Conservation (phyloP, 306 rosid genomes). For the Crataegus laevigata region DNA sequence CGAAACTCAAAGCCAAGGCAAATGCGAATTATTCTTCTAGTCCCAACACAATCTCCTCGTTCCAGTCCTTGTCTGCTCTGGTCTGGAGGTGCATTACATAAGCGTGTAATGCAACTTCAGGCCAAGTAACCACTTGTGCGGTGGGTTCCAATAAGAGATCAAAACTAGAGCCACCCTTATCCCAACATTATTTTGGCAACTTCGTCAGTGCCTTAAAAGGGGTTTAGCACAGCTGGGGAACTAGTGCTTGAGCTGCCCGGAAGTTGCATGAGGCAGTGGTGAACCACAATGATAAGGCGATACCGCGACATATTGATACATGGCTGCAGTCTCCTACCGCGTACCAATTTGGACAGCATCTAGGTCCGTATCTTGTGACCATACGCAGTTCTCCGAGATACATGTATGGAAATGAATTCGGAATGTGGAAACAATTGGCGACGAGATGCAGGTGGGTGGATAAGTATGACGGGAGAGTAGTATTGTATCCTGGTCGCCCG, state of each 20-base stretch:
- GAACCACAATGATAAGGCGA: constrained; percentile 1
- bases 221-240: constrained; percentile 16
- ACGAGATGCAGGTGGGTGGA: constrained; percentile 28
- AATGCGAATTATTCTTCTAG: constrained; percentile 22
- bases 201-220: not conserved
- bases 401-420: constrained; percentile 54
- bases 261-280: constrained; percentile 37
- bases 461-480: constrained; percentile 40
- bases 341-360: not conserved
- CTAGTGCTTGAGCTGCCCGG: constrained; percentile 48
- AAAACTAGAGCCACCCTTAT: constrained; percentile 39
- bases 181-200: constrained; percentile 47
- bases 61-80: constrained; percentile 44
- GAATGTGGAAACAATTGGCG: constrained; percentile 60
- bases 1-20: constrained; percentile 43
- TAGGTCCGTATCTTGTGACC: constrained; percentile 22
- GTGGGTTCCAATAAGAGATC: constrained; percentile 28
- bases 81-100: constrained; percentile 52
- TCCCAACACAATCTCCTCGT: constrained; percentile 35
- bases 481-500: constrained; percentile 34
- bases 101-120: constrained; percentile 10
- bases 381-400: constrained; percentile 56
- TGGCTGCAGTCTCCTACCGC: constrained; percentile 32
- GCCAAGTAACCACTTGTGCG: constrained; percentile 6
- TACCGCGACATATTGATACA: not conserved